Evolutionary conservation across 257 asterid genomes (phyloP).

Genomic region (Echium plantagineum): DNA sequence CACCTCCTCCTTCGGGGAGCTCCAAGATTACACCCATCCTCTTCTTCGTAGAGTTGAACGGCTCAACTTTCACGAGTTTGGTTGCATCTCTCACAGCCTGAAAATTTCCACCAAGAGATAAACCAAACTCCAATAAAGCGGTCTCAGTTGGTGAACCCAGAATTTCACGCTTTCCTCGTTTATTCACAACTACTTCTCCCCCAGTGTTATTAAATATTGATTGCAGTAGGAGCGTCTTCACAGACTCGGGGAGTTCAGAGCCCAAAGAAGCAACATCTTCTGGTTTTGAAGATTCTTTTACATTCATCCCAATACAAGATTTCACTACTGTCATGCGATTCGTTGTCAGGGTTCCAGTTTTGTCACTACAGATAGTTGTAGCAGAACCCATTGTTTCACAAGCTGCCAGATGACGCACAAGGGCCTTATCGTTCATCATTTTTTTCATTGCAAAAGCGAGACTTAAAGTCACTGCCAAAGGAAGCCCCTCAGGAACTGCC

Average conservation of each 20-base stretch:
- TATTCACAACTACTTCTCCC: conserved; percentile 71
- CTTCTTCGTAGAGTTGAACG: conserved; percentile 82
- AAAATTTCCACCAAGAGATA: conserved; percentile 66
- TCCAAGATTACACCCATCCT: conserved; percentile 72
- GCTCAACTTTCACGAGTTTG: conserved; percentile 65
- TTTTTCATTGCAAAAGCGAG: conserved; percentile 93
- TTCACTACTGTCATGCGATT: conserved; percentile 87
- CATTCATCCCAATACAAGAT: conserved; percentile 60
- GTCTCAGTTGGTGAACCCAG: conserved; percentile 91
- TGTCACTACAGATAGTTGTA: conserved; percentile 81
- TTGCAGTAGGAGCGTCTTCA: conserved; percentile 34
- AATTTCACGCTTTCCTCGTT: conserved; percentile 43
- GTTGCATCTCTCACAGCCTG: conserved; percentile 32
- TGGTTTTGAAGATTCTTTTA: conserved; percentile 24
- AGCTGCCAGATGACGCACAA: conserved; percentile 82
- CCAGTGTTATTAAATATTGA: conserved; percentile 80
- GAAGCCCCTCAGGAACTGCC: conserved; percentile 91
- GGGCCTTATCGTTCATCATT: conserved; percentile 95
- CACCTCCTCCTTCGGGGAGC: conserved; percentile 53
- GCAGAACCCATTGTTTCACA: conserved; percentile 98
- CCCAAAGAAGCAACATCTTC: conserved; percentile 21
- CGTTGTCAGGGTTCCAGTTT: conserved; percentile 84
- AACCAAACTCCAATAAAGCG: conserved; percentile 68
- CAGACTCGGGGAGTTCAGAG: conserved; percentile 41
- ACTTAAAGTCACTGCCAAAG: conserved; percentile 82